A percentile compares a stretch with the other conserved stretches of the same genome.
Evolutionary conservation across 1,284 basidiomycete genomes (phyloP).

Genomic region (Xerocomus nothofagi): DNA sequence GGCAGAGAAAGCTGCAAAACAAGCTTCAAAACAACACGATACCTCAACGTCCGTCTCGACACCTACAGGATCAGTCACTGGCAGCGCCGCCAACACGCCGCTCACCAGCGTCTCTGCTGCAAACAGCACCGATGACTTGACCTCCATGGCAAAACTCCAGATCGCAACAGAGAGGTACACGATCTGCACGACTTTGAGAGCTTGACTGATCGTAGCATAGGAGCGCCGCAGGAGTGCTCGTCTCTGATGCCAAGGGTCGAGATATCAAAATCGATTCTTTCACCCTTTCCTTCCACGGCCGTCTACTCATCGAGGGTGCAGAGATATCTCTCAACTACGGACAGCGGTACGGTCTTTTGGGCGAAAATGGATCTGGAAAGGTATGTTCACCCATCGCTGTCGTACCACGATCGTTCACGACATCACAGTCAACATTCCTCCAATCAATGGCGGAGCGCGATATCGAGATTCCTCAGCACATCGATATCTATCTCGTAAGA

Average conservation of each 20-base stretch:
- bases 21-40: slow-evolving; percentile 50
- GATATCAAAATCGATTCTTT: slow-evolving; percentile 98
- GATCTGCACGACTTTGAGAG: neutral
- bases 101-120: slow-evolving; percentile 75
- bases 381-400: slow-evolving; percentile 45
- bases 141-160: slow-evolving; percentile 83
- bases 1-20: slow-evolving; percentile 88
- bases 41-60: slow-evolving; percentile 51
- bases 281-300: slow-evolving; percentile 96
- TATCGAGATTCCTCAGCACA: slow-evolving; percentile 91
- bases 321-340: slow-evolving; percentile 95
- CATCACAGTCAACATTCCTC: slow-evolving; percentile 59
- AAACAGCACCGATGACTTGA: slow-evolving; percentile 72
- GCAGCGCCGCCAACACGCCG: slow-evolving; percentile 70
- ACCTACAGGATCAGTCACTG: slow-evolving; percentile 64
- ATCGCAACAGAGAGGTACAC: slow-evolving; percentile 83
- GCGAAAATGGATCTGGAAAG: slow-evolving; percentile 98
- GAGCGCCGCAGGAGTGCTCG: slow-evolving; percentile 88
- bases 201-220: slow-evolving; percentile 38
- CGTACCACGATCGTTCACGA: slow-evolving; percentile 11
- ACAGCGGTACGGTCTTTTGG: slow-evolving; percentile 92
- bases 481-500: slow-evolving; percentile 96
- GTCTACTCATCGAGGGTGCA: slow-evolving; percentile 89
- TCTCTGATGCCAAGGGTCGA: slow-evolving; percentile 88
- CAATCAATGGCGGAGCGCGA: slow-evolving; percentile 88